Conservation (phyloP, 768 basidiomycete genomes). For the Mycena metata region DNA sequence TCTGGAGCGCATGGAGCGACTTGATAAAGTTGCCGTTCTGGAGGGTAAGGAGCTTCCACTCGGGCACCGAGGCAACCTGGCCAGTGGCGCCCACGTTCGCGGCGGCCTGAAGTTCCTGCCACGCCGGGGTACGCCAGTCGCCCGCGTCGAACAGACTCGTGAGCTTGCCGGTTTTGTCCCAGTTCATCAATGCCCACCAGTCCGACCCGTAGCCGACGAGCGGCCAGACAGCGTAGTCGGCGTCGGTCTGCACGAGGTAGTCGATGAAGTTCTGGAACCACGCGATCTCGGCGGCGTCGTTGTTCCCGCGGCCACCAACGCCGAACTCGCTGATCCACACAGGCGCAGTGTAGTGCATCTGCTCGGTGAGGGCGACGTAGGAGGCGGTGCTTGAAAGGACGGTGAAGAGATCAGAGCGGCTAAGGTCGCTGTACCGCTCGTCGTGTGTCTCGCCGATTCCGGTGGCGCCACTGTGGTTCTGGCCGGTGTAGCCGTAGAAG, state of each 20-base stretch:
- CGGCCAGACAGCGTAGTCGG: constrained; percentile 29
- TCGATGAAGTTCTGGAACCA: constrained; percentile 32
- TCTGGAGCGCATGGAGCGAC: constrained; percentile 18
- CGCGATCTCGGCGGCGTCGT: not conserved
- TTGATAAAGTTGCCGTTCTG: constrained; percentile 31
- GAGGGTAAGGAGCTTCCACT: constrained; percentile 32
- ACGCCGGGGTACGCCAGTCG: constrained; percentile 32
- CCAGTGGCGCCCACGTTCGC: not conserved
- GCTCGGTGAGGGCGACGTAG: constrained; percentile 28
- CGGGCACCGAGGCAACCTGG: not conserved
- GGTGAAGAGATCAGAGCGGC: constrained; percentile 21
- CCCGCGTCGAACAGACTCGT: constrained; percentile 28
- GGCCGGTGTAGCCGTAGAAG: constrained; percentile 36
- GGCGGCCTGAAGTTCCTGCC: constrained; percentile 19
- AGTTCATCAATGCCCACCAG: constrained; percentile 35
- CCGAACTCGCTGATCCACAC: constrained; percentile 37
- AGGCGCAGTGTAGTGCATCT: constrained; percentile 35
- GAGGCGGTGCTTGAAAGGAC: constrained; percentile 14
- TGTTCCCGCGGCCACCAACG: constrained; percentile 16
- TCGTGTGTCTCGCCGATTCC: constrained; percentile 34
- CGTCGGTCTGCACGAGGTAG: constrained; percentile 30
- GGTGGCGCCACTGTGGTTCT: constrained; percentile 29
- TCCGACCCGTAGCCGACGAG: constrained; percentile 29
- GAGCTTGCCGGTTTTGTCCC: constrained; percentile 14
- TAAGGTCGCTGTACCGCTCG: constrained; percentile 30